phyloP scores from a whole-genome alignment of 306 rosid genomes.

The Aeschynomene evenia region DNA sequence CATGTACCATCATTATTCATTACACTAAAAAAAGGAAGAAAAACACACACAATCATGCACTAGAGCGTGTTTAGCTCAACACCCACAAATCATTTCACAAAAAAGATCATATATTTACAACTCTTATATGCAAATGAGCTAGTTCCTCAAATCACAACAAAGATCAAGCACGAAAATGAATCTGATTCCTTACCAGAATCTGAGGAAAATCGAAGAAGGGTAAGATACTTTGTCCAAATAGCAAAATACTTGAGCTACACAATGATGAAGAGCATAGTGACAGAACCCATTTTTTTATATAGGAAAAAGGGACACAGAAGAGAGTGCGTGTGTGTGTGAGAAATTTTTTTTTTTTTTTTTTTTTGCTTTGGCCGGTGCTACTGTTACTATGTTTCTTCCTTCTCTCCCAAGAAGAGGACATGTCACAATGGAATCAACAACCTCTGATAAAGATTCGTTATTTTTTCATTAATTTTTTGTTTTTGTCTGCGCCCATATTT shows the following conservation, averaged over 20 bases:
- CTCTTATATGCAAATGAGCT: background rate
- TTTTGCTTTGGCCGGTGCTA: background rate
- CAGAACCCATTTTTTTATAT: background rate
- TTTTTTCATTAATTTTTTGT: background rate
- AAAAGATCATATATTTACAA: background rate
- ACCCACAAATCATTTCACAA: slow-evolving; percentile 6
- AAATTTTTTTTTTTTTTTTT: too few species aligned
- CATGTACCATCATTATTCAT: background rate
- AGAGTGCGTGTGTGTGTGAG: background rate
- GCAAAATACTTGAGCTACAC: slow-evolving; percentile 1
- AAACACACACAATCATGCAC: background rate
- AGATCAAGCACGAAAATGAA: background rate
- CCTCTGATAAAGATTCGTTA: background rate
- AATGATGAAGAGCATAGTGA: background rate
- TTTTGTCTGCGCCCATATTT: background rate
- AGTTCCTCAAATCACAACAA: background rate
- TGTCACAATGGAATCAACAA: background rate
- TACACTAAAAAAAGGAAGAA: background rate
- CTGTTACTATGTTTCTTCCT: background rate
- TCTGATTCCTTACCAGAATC: slow-evolving; percentile 41
- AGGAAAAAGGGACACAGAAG: background rate
- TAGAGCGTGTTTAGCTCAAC: slow-evolving; percentile 7
- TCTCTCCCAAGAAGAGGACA: background rate
- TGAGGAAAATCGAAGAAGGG: background rate
- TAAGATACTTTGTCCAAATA: slow-evolving; percentile 6